Evolutionary conservation across 768 basidiomycete genomes (phyloP), one percentile per base, ranked within the genome.

Genomic region (Brasilioporus rufonigricans): DNA sequence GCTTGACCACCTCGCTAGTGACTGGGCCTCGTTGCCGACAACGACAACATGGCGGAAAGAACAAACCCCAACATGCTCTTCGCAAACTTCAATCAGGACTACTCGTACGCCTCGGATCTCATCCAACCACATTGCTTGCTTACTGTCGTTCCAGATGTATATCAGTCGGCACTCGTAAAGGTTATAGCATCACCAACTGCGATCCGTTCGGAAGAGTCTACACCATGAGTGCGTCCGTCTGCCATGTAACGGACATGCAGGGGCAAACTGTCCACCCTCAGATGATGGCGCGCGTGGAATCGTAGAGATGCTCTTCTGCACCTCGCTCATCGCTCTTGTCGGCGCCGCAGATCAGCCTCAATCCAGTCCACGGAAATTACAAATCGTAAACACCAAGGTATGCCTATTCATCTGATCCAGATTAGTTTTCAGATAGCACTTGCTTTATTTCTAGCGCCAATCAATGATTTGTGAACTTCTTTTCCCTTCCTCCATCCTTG

Each of bases 281-380:
- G 96, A 89, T 63, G 94, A 98, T 55, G 95, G 96, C 9, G 92
- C 96, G 2, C 83, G 91, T 18, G 93, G 94, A 23, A 97, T 97
- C 58, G 96, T 98, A 16, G 97, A 99, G 73, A 99, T 99, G 97
- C 79, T 99, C 55, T 99, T 99, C 77, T 98, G 95, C 75, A 99
- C 97, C 6, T 97, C 94, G 21, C 83, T 99, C 58, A 93, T 99
- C 44, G 97, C 97, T 1, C 80, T 99, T 31, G 97, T 98, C 21
- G 97, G 97, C 9, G 93, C 93, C 3, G 93, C 93, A 14, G 94
- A 97, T 74, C 89, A 93, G 44, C 91, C 93, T 1, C 81, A 86
- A 50, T 89, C 90, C 33, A 93, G 90, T 72, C 95, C 95, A 10
- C 80, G 97, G 21, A 92, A 96, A 66, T 75, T 99, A 48, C 95